Percentiles rank a stretch among this genome's conserved stretches.
Conservation (phyloP, 2,329 filamentous ascomycete genomes). For the Orbilia blumenaviensis region DNA sequence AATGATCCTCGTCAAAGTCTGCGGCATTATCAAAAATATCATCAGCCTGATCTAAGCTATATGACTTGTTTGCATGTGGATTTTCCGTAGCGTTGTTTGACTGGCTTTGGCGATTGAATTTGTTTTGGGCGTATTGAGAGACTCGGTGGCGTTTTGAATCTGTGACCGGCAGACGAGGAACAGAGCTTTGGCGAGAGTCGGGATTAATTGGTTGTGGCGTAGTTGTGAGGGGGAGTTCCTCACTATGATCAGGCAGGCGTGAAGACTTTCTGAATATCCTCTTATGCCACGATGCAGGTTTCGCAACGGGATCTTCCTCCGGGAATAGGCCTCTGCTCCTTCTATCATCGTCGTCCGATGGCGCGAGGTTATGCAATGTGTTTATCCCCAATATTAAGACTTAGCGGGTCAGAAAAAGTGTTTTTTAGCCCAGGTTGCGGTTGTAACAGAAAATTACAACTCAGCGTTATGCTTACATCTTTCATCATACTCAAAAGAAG, state of each 20-base stretch:
- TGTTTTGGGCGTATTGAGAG: slow-evolving; percentile 45
- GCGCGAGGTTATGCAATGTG: slow-evolving; percentile 36
- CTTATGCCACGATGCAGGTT: slow-evolving; percentile 14
- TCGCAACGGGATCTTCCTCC: slow-evolving; percentile 1
- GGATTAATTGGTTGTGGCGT: neutral
- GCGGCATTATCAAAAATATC: slow-evolving; percentile 46
- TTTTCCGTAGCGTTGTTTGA: neutral
- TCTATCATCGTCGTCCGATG: neutral
- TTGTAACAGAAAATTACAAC: no score
- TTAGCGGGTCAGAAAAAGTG: neutral
- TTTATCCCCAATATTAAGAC: slow-evolving; percentile 42
- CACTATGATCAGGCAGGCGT: neutral
- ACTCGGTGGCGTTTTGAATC: slow-evolving; percentile 48
- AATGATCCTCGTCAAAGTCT: slow-evolving; percentile 36
- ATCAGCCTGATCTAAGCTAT: slow-evolving; percentile 28
- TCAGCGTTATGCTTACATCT: slow-evolving; percentile 34
- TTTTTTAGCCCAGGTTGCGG: no score
- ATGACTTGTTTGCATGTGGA: slow-evolving; percentile 37
- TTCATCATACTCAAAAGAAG: slow-evolving; percentile 48
- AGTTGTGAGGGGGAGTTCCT: slow-evolving; percentile 28
- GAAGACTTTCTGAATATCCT: slow-evolving; percentile 6
- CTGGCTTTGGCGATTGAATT: slow-evolving; percentile 33
- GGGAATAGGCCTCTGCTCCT: neutral
- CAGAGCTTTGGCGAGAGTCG: slow-evolving; percentile 27
- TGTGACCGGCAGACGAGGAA: slow-evolving; percentile 28